Evolutionary conservation across 1,284 basidiomycete species (phyloP), one percentile per base, ranked within the genome.

Genomic region (Porogramme epimiltina): DNA sequence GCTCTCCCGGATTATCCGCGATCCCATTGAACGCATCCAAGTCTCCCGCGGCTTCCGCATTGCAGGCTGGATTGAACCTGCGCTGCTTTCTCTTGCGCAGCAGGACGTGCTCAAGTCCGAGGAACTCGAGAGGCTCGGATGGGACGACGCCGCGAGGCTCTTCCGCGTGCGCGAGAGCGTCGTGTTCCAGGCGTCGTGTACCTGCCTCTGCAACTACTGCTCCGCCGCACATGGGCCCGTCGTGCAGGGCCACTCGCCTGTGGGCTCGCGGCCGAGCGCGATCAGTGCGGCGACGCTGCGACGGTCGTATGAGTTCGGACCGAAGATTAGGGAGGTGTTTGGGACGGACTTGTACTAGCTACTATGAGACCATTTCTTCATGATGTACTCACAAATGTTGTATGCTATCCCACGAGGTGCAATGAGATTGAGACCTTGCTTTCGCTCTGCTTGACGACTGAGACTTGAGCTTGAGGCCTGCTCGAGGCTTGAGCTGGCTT

Each of bases 181-280:
- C 19, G 36, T 26, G 40, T 54, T 59, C 34, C 28, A 31, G 13
- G 28, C 8, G 28, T 13, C 8, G 8, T 8, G 28, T 31, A 15
- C 47, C 16, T 59, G 58, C 42, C 42, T 18, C 28, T 59, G 58
- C 54, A 54, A 48, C 19, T 56, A 56, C 33, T 59, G 58, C 47
- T 36, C 40, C 2, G 15, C 18, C 19, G 42, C 50, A 3, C 54
- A 56, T 20, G 54, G 51, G 42, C 26, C 31, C 2, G 33, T 24
- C 5, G 23, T 16, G 13, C 39, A 40, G 18, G 33, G 10, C 26
- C 51, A 45, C 4, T 18, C 28, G n/a, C 42, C 36, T 13, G 20
- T 42, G 3, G 45, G 52, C 1, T 3, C 36, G 39, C 24, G 56
- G 24, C 19, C 46, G 18, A 23, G 11, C 4, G 22, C 33, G 9